These are phyloP conservation scores for Furcasterigmium furcatum DNA, from an alignment of 2,329 filamentous ascomycete genomes.

Conservation along the genomic window DNA sequence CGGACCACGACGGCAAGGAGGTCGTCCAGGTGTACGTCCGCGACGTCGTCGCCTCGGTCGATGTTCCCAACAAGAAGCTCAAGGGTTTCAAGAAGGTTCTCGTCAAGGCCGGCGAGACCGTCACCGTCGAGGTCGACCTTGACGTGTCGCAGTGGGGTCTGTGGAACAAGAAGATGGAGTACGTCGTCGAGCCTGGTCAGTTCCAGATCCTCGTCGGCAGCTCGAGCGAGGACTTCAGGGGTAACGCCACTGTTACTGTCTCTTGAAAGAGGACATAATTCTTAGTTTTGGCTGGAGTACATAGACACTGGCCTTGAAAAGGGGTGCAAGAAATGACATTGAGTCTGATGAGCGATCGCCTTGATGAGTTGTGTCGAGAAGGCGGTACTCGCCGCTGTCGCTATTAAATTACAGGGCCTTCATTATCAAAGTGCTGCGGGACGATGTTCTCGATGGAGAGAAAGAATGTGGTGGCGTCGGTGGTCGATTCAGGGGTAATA, in stretches of 20 bases:
- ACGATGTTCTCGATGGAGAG: too few species aligned
- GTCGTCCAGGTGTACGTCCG: conserved; percentile 68
- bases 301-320: too few species aligned
- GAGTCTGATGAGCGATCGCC: too few species aligned
- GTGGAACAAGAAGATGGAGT: conserved; percentile 62
- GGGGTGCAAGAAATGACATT: too few species aligned
- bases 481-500: too few species aligned
- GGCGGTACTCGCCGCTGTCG: too few species aligned
- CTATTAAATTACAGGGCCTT: too few species aligned
- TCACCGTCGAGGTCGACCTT: conserved; percentile 44
- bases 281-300: too few species aligned
- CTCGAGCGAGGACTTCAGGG: conserved; percentile 52
- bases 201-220: conserved; percentile 63
- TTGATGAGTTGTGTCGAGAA: too few species aligned
- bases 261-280: conserved; percentile 11
- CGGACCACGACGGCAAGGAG: conserved; percentile 55
- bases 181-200: conserved; percentile 70
- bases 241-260: conserved; percentile 55
- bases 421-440: too few species aligned
- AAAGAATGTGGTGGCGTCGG: too few species aligned
- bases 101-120: conserved; percentile 56
- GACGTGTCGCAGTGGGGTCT: conserved; percentile 56
- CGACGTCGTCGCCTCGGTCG: conserved; percentile 59
- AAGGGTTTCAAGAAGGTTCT: conserved; percentile 66
- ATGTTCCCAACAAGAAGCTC: conserved; percentile 61